Evolutionary conservation across 2,329 filamentous ascomycete genomes (phyloP).

Genomic region (Aspergillus novoparasiticus): DNA sequence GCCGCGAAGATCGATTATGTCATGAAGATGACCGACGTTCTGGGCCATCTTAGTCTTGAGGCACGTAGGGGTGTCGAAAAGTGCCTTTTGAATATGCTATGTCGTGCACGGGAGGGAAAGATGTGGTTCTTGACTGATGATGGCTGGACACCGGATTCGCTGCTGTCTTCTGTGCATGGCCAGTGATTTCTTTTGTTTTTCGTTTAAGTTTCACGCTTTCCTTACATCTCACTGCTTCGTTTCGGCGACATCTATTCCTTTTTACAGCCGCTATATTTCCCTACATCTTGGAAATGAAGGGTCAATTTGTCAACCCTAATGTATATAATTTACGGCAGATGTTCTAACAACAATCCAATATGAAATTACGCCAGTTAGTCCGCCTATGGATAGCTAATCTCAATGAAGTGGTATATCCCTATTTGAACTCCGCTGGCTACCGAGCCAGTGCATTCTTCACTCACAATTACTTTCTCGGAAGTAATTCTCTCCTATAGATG

Average conservation of each 20-base stretch:
- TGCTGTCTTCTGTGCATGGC: slow-evolving; percentile 27
- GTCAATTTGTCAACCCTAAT: background rate
- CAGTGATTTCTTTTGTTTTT: slow-evolving; percentile 4
- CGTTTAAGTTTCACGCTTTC: background rate
- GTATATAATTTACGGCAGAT: background rate
- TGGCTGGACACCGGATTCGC: slow-evolving; percentile 26
- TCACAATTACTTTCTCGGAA: background rate
- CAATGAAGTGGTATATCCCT: background rate
- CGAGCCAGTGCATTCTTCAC: background rate
- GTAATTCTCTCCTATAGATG: no score
- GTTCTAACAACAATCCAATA: background rate
- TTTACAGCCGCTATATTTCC: background rate
- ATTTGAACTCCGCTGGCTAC: background rate
- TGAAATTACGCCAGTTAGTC: background rate
- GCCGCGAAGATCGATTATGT: slow-evolving; percentile 18
- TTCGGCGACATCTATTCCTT: background rate
- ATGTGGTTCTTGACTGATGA: slow-evolving; percentile 16
- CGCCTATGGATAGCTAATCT: background rate
- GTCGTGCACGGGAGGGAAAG: slow-evolving; percentile 10
- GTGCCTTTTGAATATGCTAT: slow-evolving; percentile 27
- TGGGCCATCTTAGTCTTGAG: slow-evolving; percentile 23
- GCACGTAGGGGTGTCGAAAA: slow-evolving; percentile 28
- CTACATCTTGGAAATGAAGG: background rate
- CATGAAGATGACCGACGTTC: slow-evolving; percentile 20
- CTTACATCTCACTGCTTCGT: background rate